Percentiles rank a stretch among this genome's conserved stretches.
phyloP scores from a whole-genome alignment of 345 rosid genomes.

The Eutrema japonicum region DNA sequence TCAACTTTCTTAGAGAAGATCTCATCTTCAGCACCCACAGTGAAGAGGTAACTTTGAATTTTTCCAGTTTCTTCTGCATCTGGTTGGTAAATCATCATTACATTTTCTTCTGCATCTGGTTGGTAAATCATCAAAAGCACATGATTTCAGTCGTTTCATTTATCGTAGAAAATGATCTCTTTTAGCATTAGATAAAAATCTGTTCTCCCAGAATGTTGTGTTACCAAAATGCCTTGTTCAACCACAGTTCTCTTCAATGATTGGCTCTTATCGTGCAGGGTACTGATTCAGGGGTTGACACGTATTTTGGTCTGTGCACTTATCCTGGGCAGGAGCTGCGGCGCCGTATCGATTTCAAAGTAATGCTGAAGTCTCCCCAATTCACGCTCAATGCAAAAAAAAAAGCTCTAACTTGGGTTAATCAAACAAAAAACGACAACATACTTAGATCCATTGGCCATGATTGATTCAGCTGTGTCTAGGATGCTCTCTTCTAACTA shows the following conservation, averaged over 20 bases:
- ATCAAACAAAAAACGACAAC: constrained; percentile 9
- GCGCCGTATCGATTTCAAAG: constrained; percentile 91
- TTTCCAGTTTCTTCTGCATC: constrained; percentile 14
- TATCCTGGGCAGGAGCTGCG: constrained; percentile 84
- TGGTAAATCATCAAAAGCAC: constrained; percentile 1
- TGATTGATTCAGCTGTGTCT: neutral
- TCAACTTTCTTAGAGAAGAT: constrained; percentile 80
- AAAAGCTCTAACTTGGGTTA: constrained; percentile 3
- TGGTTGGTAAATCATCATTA: neutral
- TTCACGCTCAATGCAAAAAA: too few relatives aligned
- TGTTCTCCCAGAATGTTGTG: constrained; percentile 5
- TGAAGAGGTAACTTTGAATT: constrained; percentile 66
- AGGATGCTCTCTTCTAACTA: constrained; percentile 3
- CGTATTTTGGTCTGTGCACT: constrained; percentile 88
- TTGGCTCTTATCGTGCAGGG: constrained; percentile 52
- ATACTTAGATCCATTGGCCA: neutral
- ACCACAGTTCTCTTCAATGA: constrained; percentile 4
- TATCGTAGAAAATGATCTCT: neutral
- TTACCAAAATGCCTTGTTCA: neutral
- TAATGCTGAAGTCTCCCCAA: constrained; percentile 39
- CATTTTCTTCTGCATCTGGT: constrained; percentile 13
- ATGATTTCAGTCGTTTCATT: neutral
- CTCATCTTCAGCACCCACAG: constrained; percentile 82
- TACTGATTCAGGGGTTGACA: constrained; percentile 89
- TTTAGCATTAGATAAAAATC: neutral